Evolutionary conservation across 768 basidiomycete species (phyloP).

Genomic region (Leccinum incarnatum): DNA sequence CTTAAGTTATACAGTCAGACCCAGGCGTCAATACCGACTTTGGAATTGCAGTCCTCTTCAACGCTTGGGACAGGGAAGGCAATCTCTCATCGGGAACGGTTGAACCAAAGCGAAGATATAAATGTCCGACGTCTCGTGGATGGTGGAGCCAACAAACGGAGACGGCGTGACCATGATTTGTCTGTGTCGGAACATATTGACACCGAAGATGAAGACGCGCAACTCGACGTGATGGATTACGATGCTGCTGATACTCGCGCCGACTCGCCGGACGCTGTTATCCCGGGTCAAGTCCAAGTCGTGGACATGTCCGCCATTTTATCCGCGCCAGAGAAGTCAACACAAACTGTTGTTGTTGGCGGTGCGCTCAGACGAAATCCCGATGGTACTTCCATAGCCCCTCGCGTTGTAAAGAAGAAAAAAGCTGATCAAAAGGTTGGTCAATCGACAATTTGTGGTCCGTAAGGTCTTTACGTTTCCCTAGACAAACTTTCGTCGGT

Average conservation of each 20-base stretch:
- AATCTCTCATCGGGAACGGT: conserved; percentile 55
- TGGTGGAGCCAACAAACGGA: conserved; percentile 47
- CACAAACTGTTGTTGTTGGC: conserved; percentile 45
- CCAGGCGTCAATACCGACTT: conserved; percentile 63
- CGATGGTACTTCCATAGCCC: conserved; percentile 56
- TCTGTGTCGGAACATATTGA: conserved; percentile 7
- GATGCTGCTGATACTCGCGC: conserved; percentile 10
- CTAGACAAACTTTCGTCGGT: conserved; percentile 46
- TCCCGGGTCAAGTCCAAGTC: conserved; percentile 5
- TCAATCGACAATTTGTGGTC: conserved; percentile 6
- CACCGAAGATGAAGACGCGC: conserved; percentile 35
- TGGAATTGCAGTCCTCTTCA: conserved; percentile 74
- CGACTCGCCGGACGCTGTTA: conserved; percentile 1
- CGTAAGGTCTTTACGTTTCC: conserved; percentile 4
- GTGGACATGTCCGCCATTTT: conserved; percentile 16
- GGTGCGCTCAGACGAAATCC: conserved; percentile 64
- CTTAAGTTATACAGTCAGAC: conserved; percentile 54
- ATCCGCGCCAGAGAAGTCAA: conserved; percentile 12
- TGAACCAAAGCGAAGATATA: conserved; percentile 59
- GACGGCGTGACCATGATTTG: conserved; percentile 38
- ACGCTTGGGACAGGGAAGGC: conserved; percentile 76
- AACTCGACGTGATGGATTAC: conserved; percentile 32
- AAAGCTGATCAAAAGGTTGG: conserved; percentile 45
- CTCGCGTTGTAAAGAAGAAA: conserved; percentile 45
- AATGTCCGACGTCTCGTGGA: conserved; percentile 52